phyloP scores from a whole-genome alignment of 192 early-diverging fungal genomes.

The Phycomyces blakesleeanus region DNA sequence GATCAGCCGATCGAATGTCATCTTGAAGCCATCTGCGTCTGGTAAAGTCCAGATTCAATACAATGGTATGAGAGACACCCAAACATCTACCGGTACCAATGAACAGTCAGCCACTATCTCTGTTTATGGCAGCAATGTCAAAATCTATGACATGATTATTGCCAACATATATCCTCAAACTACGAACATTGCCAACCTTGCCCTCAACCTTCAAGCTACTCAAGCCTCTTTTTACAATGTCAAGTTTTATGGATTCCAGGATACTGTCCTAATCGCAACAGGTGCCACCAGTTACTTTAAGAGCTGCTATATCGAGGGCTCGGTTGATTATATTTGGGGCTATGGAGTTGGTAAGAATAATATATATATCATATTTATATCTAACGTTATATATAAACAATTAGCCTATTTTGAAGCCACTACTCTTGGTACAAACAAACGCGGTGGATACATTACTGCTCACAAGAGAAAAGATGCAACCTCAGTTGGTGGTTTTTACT shows the following conservation, averaged over 20 bases:
- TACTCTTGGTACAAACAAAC: neutral
- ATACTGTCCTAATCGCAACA: constrained; percentile 25
- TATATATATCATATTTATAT: constrained; percentile 1
- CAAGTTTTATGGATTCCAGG: constrained; percentile 28
- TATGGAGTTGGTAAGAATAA: constrained; percentile 15
- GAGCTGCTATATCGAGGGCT: constrained; percentile 31
- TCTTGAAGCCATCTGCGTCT: constrained; percentile 2
- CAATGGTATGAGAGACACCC: constrained; percentile 8
- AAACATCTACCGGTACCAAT: constrained; percentile 4
- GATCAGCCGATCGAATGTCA: constrained; percentile 16
- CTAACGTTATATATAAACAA: too few relatives aligned
- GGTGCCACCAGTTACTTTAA: constrained; percentile 21
- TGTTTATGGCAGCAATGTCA: constrained; percentile 13
- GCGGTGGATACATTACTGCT: constrained; percentile 12
- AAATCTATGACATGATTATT: constrained; percentile 17
- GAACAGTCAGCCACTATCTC: constrained; percentile 7
- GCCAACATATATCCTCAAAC: constrained; percentile 18
- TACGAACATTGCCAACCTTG: constrained; percentile 15
- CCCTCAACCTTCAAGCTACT: constrained; percentile 12
- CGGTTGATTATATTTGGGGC: constrained; percentile 37
- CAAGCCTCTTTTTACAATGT: constrained; percentile 12
- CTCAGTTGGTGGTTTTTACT: too few relatives aligned
- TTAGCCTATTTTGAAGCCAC: too few relatives aligned
- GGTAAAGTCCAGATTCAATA: constrained; percentile 10
- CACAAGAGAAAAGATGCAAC: neutral